Base-by-base conservation (phyloP, 78 protist species). In the Thecamonas trahens region DNA sequence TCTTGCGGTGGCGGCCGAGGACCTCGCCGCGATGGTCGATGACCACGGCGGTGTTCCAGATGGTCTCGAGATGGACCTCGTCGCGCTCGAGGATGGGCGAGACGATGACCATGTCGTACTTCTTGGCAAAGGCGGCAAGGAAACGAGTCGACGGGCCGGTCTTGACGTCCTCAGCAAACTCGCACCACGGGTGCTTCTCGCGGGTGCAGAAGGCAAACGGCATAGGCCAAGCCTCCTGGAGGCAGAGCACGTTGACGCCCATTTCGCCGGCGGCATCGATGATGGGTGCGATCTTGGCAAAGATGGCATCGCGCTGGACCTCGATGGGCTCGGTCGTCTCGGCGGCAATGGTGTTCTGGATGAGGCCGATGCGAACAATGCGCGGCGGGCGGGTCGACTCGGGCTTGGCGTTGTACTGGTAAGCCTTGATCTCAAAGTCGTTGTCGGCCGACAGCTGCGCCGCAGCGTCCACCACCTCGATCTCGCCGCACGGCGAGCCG, bases 11-110 rank as follows among this genome's bases (percentile, higher is more conserved):
- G 75, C 89, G 89, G 11, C 95, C 97, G 39, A 90, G 70, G 42
- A 76, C 55, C 32, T 67, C 40, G 32, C 95, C 97, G 39, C 50
- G 67, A 64, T 88, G 72, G 40, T 80, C 70, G 28, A 92, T 77
- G 22, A 92, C 90, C 28, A 89, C 95, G 0, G 59, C 94, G 5
- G 97, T 93, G 76, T 93, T 93, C 87, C 88, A 84, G 44, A 93
- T 87, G 45, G 71, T 62, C 22, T 80, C 72, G 20, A 76, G 71
- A 47, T 90, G 89, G 37, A 45, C 67, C 20, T 40, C 71, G 39
- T 93, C 97, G 24, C 97, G 72, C 64, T 93, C 97, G 31, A 93
- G 75, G 65, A 93, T 93, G 58, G 97, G 91, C 18, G 91, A 82
- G 14, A 93, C 85, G 70, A 93, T 90, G 0, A 93, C 97, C 93